Evolutionary conservation across 2,329 filamentous ascomycete genomes (phyloP), one percentile per base, ranked within the genome.

Genomic region (Grosmannia clavigera): DNA sequence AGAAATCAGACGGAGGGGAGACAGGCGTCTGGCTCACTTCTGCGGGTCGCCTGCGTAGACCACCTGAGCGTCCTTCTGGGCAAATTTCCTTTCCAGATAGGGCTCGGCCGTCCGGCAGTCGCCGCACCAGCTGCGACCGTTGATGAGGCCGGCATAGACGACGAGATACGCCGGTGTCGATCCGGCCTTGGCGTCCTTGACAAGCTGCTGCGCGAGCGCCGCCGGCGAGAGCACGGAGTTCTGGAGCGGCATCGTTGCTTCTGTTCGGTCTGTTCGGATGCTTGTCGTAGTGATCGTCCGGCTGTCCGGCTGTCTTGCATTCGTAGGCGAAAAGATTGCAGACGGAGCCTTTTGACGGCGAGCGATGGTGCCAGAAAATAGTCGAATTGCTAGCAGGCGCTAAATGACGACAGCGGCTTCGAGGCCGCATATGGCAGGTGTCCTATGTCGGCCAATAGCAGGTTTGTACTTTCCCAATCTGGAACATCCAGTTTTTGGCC

Each of bases 81-180:
- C 50, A 46, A 58, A 58, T 50, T 58, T 58, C 14, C 27, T 25
- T 27, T 31, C 25, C 25, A 58, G 35, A 4, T 29, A 19, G 9
- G 57, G 57, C 57, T 58, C 57, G 57, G 57, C 57, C 9, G 38
- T 35, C 46, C 50, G 48, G 57, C 57, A 58, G 50, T 58, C 57
- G 57, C 57, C 57, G 48, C 57, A 58, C 57, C 57, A 58, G 57
- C 57, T 58, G 50, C 50, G 35, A 25, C 57, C 57, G 46, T 33
- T 16, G 33, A 53, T 33, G 57, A 58, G 57, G 16, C 57, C 50
- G 25, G 57, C 57, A 35, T 58, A 58, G 16, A 58, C 57, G 14
- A 58, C 57, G 31, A 58, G 50, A 10, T 43, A 58, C 6, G 50
- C 16, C 4, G 57, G 57, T 31, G 48, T 2, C 35, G 48, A 19